These are phyloP conservation scores for Arthroderma sp. DNA, from an alignment of 2,329 filamentous ascomycete genomes.

Conservation along the genomic window DNA sequence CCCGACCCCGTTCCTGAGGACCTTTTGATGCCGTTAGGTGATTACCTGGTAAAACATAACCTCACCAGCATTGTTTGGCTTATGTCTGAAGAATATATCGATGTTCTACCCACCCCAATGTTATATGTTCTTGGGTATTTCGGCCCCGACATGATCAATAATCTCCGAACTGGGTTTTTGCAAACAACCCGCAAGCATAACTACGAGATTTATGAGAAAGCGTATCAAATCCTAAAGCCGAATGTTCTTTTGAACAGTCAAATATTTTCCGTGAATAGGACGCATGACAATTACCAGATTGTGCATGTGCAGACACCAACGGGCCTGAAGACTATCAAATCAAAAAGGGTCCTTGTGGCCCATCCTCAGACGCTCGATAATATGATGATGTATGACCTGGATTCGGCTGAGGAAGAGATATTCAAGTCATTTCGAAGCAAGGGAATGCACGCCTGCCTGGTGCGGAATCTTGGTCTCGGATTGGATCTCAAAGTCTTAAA, in stretches of 20 bases:
- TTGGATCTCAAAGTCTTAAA: constrained; percentile 9
- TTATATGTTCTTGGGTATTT: constrained; percentile 16
- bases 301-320: constrained; percentile 20
- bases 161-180: constrained; percentile 1
- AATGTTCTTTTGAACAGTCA: constrained; percentile 8
- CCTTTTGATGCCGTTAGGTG: constrained; percentile 17
- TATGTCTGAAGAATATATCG: constrained; percentile 13
- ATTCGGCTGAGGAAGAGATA: constrained; percentile 18
- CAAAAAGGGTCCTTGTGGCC: constrained; percentile 28
- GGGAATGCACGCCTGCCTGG: constrained; percentile 22
- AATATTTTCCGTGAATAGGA: constrained; percentile 8
- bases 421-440: constrained; percentile 24
- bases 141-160: constrained; percentile 12
- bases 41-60: constrained; percentile 17
- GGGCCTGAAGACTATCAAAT: constrained; percentile 20
- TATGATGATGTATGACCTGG: constrained; percentile 24
- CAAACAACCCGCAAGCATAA: constrained; percentile 3
- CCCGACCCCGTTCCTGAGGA: constrained; percentile 19
- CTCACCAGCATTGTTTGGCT: constrained; percentile 6
- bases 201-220: constrained; percentile 14
- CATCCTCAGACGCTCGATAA: constrained; percentile 26
- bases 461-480: constrained; percentile 22
- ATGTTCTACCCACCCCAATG: constrained; percentile 13
- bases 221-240: constrained; percentile 12
- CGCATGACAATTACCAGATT: constrained; percentile 2